phyloP scores from a whole-genome alignment of 2,329 filamentous ascomycete genomes.

The Sphaerulina populicola region DNA sequence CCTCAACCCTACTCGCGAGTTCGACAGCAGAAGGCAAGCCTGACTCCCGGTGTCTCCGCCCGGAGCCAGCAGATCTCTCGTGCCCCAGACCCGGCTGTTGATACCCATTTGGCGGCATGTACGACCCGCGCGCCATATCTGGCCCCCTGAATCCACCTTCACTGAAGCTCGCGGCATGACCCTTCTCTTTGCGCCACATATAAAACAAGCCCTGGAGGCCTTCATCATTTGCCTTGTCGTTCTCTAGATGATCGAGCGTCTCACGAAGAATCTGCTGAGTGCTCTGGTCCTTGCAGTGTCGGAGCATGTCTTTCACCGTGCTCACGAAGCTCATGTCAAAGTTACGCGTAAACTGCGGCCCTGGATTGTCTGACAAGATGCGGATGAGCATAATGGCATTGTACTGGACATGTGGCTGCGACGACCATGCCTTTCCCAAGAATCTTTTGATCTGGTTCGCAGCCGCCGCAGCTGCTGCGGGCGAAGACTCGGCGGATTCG shows the following conservation, averaged over 20 bases:
- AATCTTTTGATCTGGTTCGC: constrained; percentile 75
- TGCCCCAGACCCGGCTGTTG: constrained; percentile 1
- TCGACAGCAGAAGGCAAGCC: constrained; percentile 60
- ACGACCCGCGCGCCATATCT: neutral
- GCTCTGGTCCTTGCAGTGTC: constrained; percentile 60
- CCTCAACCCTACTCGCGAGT: constrained; percentile 73
- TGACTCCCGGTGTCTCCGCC: constrained; percentile 3
- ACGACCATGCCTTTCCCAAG: constrained; percentile 57
- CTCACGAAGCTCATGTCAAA: constrained; percentile 77
- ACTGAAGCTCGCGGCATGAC: constrained; percentile 28
- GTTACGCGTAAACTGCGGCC: constrained; percentile 80
- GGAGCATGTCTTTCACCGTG: constrained; percentile 65
- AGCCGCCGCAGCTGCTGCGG: constrained; percentile 71
- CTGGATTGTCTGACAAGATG: constrained; percentile 87
- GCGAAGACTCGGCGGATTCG: constrained; percentile 87
- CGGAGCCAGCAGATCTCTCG: constrained; percentile 5
- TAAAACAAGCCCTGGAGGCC: constrained; percentile 61
- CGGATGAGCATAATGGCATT: constrained; percentile 93
- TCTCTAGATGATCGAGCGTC: constrained; percentile 70
- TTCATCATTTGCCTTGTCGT: constrained; percentile 63
- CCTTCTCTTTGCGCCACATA: constrained; percentile 89
- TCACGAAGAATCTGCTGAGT: constrained; percentile 83
- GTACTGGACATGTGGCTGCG: constrained; percentile 71
- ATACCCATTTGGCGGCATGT: constrained; percentile 1
- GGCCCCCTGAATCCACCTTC: neutral